Percentiles rank a stretch among this genome's conserved stretches.
phyloP scores from a whole-genome alignment of 2,329 filamentous ascomycete genomes.

The Plectosphaerella sp. region DNA sequence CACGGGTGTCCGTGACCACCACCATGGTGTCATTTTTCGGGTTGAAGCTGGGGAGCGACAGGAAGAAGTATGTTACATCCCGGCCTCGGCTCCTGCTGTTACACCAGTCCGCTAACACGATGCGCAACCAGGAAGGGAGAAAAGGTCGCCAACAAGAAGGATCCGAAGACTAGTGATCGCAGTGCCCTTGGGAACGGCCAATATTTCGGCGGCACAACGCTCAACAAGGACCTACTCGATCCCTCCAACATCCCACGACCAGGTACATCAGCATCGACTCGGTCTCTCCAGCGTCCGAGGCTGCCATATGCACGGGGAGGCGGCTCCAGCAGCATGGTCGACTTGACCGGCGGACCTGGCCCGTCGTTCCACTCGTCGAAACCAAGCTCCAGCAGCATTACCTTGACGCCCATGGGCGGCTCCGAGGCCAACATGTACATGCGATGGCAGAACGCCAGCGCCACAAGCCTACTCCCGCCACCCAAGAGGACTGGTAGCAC shows the following conservation, averaged over 20 bases:
- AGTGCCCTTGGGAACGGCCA: constrained; percentile 27
- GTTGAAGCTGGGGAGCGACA: constrained; percentile 50
- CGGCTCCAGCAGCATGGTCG: constrained; percentile 38
- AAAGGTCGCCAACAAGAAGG: constrained; percentile 14
- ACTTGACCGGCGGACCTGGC: constrained; percentile 23
- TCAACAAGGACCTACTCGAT: constrained; percentile 25
- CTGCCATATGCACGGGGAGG: constrained; percentile 30
- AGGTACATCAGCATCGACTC: constrained; percentile 32
- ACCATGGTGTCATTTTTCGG: constrained; percentile 57
- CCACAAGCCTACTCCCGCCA: constrained; percentile 25
- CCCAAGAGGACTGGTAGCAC: neutral
- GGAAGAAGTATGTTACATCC: constrained; percentile 40
- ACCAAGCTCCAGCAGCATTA: constrained; percentile 23
- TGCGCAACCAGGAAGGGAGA: constrained; percentile 10
- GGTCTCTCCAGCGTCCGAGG: constrained; percentile 14
- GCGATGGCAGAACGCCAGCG: constrained; percentile 28
- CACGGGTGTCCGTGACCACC: neutral
- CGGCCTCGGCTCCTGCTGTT: neutral
- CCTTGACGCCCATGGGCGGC: constrained; percentile 21
- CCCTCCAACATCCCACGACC: constrained; percentile 26
- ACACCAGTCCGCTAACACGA: neutral
- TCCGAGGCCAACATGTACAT: constrained; percentile 35
- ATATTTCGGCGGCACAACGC: constrained; percentile 25
- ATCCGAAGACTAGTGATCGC: constrained; percentile 27
- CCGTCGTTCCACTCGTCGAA: constrained; percentile 12